Evolutionary conservation across 2,329 filamentous ascomycete species (phyloP), one percentile per base, ranked within the genome.

Genomic region (Beauveria bassiana): DNA sequence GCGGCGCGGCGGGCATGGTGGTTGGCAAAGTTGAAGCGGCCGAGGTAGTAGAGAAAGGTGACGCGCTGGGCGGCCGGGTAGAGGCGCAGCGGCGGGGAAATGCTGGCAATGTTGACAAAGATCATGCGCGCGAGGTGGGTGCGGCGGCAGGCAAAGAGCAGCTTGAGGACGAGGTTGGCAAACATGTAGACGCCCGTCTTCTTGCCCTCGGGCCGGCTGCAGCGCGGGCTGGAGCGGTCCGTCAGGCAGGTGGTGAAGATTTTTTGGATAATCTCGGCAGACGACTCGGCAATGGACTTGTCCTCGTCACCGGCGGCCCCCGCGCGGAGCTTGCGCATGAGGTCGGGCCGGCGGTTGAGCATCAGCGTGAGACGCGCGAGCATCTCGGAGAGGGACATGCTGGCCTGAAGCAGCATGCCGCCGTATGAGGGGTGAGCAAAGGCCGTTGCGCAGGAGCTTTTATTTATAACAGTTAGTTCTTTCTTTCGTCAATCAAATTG

Each of bases 31-130:
- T 93, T 86, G 75, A 93, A 97, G 62, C 92, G 88, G 20, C 93
- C 93, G 6, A 98, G 86, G 71, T 96, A 96, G 77, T 96, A 97
- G 16, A 98, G 86, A 68, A 93, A 98, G 3, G 92, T 96, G 56
- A 96, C 91, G 54, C 92, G 86, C 71, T 98, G 90, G 6, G 89
- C 84, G 24, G 90, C 91, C 2, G 93, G 91, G 70, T 96, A 98
- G 57, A 90, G 83, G 1, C 84, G 81, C 14, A 98, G 77, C 0
- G 91, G 90, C 1, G 92, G 92, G 0, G 90, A 93, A 66, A 90
- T 89, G 61, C 89, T 87, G 55, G 86, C 87, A 65, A 97, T 93
- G 70, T 95, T 96, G 66, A 87, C 88, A 71, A 97, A 95, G 68
- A 97, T 90, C 72, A 93, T 91, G 66, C 90, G 89, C 18, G 91